Conservation (phyloP, 2,329 filamentous ascomycete species). For the Epichloe uncinata region DNA sequence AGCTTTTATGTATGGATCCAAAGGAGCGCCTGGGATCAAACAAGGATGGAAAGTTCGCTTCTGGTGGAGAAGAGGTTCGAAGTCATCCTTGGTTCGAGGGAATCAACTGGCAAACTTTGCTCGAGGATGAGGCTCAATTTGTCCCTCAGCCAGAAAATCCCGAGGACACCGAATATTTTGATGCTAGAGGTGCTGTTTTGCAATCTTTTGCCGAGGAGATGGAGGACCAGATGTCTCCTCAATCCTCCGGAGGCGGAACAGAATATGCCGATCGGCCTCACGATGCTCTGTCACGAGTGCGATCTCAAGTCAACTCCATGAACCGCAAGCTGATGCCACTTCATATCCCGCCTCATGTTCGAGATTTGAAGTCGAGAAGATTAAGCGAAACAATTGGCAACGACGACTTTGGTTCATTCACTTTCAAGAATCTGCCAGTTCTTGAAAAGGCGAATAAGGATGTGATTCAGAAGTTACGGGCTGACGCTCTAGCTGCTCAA, state of each 20-base stretch:
- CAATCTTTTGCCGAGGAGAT: slow-evolving; percentile 90
- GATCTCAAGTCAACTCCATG: slow-evolving; percentile 70
- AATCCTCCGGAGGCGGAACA: slow-evolving; percentile 51
- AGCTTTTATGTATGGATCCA: slow-evolving; percentile 74
- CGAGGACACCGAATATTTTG: slow-evolving; percentile 97
- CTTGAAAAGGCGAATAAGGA: slow-evolving; percentile 98
- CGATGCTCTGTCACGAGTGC: slow-evolving; percentile 81
- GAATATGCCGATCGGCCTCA: slow-evolving; percentile 85
- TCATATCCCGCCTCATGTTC: slow-evolving; percentile 91
- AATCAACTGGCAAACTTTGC: slow-evolving; percentile 75
- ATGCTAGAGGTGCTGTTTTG: slow-evolving; percentile 77
- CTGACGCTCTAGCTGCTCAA: slow-evolving; percentile 67
- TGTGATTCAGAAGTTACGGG: slow-evolving; percentile 88
- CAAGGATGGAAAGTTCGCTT: slow-evolving; percentile 64
- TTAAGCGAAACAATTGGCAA: slow-evolving; percentile 79
- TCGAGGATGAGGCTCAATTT: slow-evolving; percentile 95
- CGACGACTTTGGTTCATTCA: slow-evolving; percentile 93
- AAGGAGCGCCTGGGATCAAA: slow-evolving; percentile 75
- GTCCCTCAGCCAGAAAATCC: slow-evolving; percentile 85
- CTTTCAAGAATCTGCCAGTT: slow-evolving; percentile 94
- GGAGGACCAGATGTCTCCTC: slow-evolving; percentile 73
- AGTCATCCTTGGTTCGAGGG: slow-evolving; percentile 79
- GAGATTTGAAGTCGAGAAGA: slow-evolving; percentile 74
- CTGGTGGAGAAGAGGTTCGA: slow-evolving; percentile 83
- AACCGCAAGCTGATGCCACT: slow-evolving; percentile 90